Evolutionary conservation across 495 filamentous ascomycete genomes (phyloP).

Genomic region (Pyrenula massariospora): DNA sequence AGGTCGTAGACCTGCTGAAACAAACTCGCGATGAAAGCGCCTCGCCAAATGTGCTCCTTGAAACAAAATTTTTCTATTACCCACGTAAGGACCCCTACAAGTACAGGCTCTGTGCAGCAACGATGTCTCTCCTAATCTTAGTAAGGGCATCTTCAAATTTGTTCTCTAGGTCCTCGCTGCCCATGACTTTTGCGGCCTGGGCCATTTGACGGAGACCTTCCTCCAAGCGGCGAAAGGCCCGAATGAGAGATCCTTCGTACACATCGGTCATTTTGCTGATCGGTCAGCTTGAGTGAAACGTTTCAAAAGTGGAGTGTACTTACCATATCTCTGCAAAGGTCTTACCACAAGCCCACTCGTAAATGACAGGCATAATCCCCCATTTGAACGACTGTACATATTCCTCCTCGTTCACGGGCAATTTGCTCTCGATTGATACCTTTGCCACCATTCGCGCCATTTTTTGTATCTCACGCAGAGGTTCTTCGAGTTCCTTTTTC

Average conservation of each 20-base stretch:
- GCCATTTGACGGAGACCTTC: slow-evolving; percentile 95
- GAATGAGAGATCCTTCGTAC: slow-evolving; percentile 92
- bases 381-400: slow-evolving; percentile 80
- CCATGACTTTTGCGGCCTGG: slow-evolving; percentile 96
- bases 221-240: slow-evolving; percentile 88
- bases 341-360: slow-evolving; percentile 84
- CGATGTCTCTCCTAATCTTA: slow-evolving; percentile 84
- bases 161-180: slow-evolving; percentile 77
- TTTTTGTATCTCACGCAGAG: slow-evolving; percentile 70
- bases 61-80: no score
- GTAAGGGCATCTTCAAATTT: slow-evolving; percentile 76
- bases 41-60: no score
- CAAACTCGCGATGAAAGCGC: no score
- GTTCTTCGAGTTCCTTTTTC: slow-evolving; percentile 64
- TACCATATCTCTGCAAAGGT: slow-evolving; percentile 95
- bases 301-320: slow-evolving; percentile 16
- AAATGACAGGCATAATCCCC: slow-evolving; percentile 93
- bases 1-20: no score
- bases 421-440: slow-evolving; percentile 84
- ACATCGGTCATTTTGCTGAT: slow-evolving; percentile 93
- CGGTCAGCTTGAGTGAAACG: slow-evolving; percentile 11
- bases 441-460: slow-evolving; percentile 83
- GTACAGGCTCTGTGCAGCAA: slow-evolving; percentile 86
- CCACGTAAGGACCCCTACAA: no score
- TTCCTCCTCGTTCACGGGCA: slow-evolving; percentile 82